A percentile compares a stretch with the other conserved stretches of the same genome.
Conservation (phyloP, 2,329 filamentous ascomycete genomes). For the Fusarium pilosicola region DNA sequence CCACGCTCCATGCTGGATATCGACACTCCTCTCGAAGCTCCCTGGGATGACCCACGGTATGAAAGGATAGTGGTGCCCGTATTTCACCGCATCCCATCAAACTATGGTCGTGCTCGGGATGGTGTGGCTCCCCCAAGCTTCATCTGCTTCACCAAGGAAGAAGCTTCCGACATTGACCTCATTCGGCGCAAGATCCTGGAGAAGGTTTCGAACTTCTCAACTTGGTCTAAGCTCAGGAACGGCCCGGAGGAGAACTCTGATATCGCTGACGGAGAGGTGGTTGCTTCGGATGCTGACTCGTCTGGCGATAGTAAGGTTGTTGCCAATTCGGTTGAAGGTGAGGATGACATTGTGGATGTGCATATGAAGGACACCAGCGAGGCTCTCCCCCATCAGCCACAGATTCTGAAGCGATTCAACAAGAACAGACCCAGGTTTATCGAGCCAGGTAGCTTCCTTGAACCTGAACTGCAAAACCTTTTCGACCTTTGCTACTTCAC, state of each 20-base stretch:
- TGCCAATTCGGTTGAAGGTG: conserved; percentile 83
- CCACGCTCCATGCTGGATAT: conserved; percentile 63
- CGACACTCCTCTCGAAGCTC: conserved; percentile 51
- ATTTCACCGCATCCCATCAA: conserved; percentile 64
- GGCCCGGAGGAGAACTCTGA: conserved; percentile 60
- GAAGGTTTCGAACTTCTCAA: conserved; percentile 80
- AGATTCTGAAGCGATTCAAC: conserved; percentile 59
- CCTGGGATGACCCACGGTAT: conserved; percentile 71
- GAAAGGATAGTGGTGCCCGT: conserved; percentile 77
- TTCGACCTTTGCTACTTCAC: conserved; percentile 80
- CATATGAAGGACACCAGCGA: conserved; percentile 76
- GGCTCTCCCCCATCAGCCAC: conserved; percentile 34
- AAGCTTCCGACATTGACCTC: conserved; percentile 71
- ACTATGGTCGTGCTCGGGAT: conserved; percentile 47
- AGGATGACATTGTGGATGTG: conserved; percentile 91
- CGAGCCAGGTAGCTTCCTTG: conserved; percentile 66
- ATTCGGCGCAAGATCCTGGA: conserved; percentile 84
- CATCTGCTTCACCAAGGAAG: conserved; percentile 78
- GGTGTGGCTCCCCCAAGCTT: conserved; percentile 68
- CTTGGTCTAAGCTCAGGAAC: conserved; percentile 70
- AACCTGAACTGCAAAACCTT: conserved; percentile 71
- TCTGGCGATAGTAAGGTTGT: conserved; percentile 76
- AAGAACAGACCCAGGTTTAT: conserved; percentile 63
- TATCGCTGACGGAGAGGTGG: conserved; percentile 72
- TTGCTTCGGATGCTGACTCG: conserved; percentile 73